Evolutionary conservation across 768 basidiomycete species (phyloP).

Genomic region (Russula vinacea): DNA sequence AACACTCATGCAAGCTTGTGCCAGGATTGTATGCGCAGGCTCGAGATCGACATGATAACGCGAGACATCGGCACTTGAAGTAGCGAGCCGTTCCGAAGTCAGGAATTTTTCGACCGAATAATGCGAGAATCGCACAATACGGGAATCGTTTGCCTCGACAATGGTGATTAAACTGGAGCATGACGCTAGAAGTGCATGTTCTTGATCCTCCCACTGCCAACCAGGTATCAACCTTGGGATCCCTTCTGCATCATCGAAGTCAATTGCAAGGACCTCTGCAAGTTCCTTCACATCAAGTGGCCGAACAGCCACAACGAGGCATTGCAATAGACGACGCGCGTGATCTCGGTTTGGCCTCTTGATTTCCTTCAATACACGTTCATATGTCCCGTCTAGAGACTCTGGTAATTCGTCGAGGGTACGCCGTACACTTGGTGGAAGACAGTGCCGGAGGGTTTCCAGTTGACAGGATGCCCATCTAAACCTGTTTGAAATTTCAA

Average conservation of each 20-base stretch:
- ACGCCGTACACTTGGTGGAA: background rate
- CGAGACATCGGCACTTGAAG: background rate
- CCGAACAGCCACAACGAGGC: constrained; percentile 6
- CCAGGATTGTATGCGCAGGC: background rate
- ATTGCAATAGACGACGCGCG: constrained; percentile 14
- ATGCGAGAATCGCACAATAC: constrained; percentile 7
- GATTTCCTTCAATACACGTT: constrained; percentile 6
- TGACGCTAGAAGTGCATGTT: background rate
- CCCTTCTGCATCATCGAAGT: background rate
- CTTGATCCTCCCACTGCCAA: constrained; percentile 3
- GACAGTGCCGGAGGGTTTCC: constrained; percentile 4
- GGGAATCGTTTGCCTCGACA: background rate
- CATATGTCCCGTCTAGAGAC: constrained; percentile 4
- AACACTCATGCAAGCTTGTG: background rate
- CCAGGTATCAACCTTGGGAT: background rate
- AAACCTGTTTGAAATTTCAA: constrained; percentile 4
- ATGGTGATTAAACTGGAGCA: constrained; percentile 6
- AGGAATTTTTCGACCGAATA: constrained; percentile 9
- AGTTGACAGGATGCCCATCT: constrained; percentile 4
- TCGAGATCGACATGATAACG: constrained; percentile 8
- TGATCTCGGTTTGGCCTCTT: background rate
- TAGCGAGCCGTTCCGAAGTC: constrained; percentile 1
- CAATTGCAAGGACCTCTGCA: constrained; percentile 11
- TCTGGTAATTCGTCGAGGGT: constrained; percentile 1
- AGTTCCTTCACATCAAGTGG: constrained; percentile 3